phyloP scores from a whole-genome alignment of 805 yeast species.

The Wilhelminamyces savonicus region DNA sequence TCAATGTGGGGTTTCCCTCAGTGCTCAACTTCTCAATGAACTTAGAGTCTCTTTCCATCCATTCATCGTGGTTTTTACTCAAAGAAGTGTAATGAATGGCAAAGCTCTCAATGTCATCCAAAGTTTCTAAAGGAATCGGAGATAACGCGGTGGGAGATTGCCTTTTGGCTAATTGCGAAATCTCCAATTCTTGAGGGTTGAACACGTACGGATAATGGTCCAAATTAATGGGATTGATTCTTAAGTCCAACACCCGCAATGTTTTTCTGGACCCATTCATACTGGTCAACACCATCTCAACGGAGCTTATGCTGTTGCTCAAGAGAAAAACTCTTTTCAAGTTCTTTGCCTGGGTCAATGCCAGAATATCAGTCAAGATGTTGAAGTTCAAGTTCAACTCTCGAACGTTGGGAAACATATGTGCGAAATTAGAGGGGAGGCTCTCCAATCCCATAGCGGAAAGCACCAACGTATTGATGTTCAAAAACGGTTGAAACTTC shows the following conservation, averaged over 20 bases:
- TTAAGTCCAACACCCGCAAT: conserved; percentile 37
- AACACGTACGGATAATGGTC: conserved; percentile 50
- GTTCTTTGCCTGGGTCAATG: conserved; percentile 24
- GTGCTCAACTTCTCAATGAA: conserved; percentile 18
- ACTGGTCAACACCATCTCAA: conserved; percentile 26
- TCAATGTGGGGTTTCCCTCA: conserved; percentile 10
- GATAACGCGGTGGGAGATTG: conserved; percentile 11
- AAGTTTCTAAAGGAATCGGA: conserved; percentile 38
- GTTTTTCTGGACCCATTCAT: conserved; percentile 22
- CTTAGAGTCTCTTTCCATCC: conserved; percentile 33
- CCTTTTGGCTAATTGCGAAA: conserved; percentile 7
- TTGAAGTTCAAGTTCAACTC: conserved; percentile 49
- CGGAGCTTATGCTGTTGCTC: conserved; percentile 37
- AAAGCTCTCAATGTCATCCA: conserved; percentile 49
- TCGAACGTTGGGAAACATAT: conserved; percentile 39
- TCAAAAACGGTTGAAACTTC: conserved; percentile 17
- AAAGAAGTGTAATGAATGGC: conserved; percentile 40
- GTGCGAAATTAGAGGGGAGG: conserved; percentile 32
- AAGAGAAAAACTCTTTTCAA: conserved; percentile 37
- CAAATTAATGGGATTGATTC: conserved; percentile 44
- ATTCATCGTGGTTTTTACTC: conserved; percentile 29
- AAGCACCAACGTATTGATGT: conserved; percentile 35
- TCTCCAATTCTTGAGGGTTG: conserved; percentile 36
- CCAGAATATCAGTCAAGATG: conserved; percentile 27
- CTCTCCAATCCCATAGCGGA: conserved; percentile 39